phyloP scores from a whole-genome alignment of 768 basidiomycete species.

The Leccinum variicolor region DNA sequence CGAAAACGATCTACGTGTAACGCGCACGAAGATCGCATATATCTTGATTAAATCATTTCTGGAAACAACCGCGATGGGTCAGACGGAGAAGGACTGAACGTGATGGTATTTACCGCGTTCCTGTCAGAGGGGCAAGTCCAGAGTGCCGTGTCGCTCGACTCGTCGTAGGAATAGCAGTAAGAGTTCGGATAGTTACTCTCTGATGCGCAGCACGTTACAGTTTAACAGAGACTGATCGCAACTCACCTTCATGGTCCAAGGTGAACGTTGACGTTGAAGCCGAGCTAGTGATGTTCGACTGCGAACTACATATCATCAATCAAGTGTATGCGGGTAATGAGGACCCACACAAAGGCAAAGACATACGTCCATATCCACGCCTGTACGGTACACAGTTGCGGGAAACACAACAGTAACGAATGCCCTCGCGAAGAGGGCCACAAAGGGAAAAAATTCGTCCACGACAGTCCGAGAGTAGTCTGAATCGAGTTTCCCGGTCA shows the following conservation, averaged over 20 bases:
- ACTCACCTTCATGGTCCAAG: no score
- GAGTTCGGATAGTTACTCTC: conserved; percentile 43
- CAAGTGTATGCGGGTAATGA: neutral
- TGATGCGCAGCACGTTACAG: conserved; percentile 10
- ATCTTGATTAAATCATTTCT: no score
- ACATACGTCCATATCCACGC: neutral
- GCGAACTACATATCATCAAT: neutral
- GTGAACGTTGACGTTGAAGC: neutral
- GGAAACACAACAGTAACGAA: neutral
- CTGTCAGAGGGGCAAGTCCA: conserved; percentile 29
- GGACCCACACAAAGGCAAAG: neutral
- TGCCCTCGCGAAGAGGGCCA: conserved; percentile 17
- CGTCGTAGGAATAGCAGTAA: conserved; percentile 53
- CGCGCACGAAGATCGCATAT: no score
- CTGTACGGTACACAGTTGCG: neutral
- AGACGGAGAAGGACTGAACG: conserved; percentile 38
- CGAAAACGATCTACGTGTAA: no score
- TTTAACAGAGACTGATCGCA: no score
- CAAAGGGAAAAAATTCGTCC: neutral
- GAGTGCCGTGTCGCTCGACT: conserved; percentile 41
- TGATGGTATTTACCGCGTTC: conserved; percentile 43
- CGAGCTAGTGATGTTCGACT: neutral
- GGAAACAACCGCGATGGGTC: neutral
- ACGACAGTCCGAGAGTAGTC: conserved; percentile 32
- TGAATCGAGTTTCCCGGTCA: conserved; percentile 31